Evolutionary conservation across 768 basidiomycete species (phyloP).

Genomic region (Boletus tomentosulus): DNA sequence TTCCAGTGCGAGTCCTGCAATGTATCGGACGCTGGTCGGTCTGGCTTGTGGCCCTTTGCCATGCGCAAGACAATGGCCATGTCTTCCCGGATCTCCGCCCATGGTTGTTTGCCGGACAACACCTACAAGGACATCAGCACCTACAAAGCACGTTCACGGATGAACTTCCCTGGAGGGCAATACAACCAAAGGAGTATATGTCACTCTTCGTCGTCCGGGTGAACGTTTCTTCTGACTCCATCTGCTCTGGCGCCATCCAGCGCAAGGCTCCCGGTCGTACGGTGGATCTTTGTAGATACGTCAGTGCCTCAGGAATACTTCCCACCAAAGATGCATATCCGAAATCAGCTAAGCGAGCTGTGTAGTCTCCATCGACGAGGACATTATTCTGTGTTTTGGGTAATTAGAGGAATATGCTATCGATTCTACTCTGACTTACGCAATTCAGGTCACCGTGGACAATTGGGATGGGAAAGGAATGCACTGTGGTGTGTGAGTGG

Average conservation of each 20-base stretch:
- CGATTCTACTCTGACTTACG: background rate
- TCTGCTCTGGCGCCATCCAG: background rate
- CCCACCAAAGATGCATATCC: background rate
- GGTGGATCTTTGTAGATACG: background rate
- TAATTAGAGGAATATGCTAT: background rate
- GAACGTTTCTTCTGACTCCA: background rate
- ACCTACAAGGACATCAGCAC: background rate
- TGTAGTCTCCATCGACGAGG: background rate
- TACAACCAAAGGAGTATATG: background rate
- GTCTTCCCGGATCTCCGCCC: background rate
- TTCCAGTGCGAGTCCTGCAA: background rate
- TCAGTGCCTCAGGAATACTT: background rate
- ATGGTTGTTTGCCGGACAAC: background rate
- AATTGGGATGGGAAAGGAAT: conserved; percentile 1
- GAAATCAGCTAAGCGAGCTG: background rate
- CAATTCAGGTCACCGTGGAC: background rate
- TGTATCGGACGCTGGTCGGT: background rate
- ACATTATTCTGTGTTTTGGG: background rate
- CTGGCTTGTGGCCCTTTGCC: background rate
- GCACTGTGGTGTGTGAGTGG: background rate
- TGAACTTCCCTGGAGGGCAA: background rate
- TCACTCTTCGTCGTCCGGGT: background rate
- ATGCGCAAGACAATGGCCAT: background rate
- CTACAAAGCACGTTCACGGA: background rate
- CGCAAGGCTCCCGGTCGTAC: background rate